Base-by-base conservation (phyloP, 805 yeast genomes). In the Jamesozyma spencerorum region DNA sequence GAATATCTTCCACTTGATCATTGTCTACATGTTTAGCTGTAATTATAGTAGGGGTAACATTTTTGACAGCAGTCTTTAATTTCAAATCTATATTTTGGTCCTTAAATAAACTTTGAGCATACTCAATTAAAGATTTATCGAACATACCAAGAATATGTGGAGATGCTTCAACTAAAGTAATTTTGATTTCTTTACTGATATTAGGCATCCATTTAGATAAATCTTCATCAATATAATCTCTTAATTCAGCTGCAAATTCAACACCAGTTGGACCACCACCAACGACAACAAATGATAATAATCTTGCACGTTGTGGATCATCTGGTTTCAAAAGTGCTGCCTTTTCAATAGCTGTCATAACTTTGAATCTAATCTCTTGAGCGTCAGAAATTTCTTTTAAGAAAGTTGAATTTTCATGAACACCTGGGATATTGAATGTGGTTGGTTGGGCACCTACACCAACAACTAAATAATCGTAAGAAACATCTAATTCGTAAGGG, bases 201-300 rank as follows among this genome's bases (percentile, higher is more conserved):
- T 74, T 81, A 33, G 97, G 97, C 68, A 85, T 81, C 87, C 94
- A 85, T 66, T 81, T 84, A 54, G 69, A 67, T 65, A 88, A 72
- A 65, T 88, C 97, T 64, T 88, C 94, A 63, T 84, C 87, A 47
- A 87, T 83, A 66, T 85, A 90, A 65, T 88, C 97, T 68, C 84
- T 94, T 54, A 88, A 69, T 67, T 90, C 97, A 57, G 95, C 97
- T 51, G 97, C 96, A 55, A 87, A 83, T 68, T 87, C 97, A 47
- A 88, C 96, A 69, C 97, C 97, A 34, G 97, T 88, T 61, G 97
- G 97, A 49, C 97, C 97, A 66, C 97, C 97, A 57, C 97, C 97
- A 51, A 92, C 94, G 47, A 90, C 94, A 47, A 90, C 90, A 54
- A 87, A 80, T 47, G 81, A 82, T 60, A 88, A 74, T 54, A 90